Base-by-base conservation (phyloP, 2,329 filamentous ascomycete species). In the Neonectria faginata region DNA sequence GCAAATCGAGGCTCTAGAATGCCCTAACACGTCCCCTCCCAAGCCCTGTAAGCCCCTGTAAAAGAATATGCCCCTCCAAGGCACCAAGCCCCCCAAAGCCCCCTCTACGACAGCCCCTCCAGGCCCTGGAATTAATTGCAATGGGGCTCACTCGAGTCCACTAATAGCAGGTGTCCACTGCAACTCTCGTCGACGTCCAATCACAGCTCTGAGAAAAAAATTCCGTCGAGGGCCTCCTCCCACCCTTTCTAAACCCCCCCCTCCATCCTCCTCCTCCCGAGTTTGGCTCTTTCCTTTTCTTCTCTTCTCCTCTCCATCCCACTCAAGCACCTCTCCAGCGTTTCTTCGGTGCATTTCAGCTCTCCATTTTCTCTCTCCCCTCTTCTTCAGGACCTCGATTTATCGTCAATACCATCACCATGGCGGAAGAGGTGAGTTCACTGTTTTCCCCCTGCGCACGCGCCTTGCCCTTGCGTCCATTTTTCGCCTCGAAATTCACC, bases 341-440 rank as follows among this genome's bases (percentile, higher is more conserved):
- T 69, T 69, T 75, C 71, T 66, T 57, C 61, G 59, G 62, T 66
- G 61, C 67, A 57, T 59, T 61, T 52, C 63, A 59, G 47, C 60
- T 54, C 61, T 59, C 62, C 57, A 71, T 62, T 64, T 61, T 67
- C 68, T 72, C 69, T 71, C 67, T 69, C 68, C 74, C 71, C 67
- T 73, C 70, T 68, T 68, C 62, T 63, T 68, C 67, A 72, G 70
- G 71, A 77, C 67, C 66, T 74, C 73, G 70, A 69, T 70, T 76
- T 76, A 74, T 77, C 75, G 78, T 75, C 73, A 76, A 82, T 80
- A 79, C 78, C 78, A 78, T 83, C 85, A 87, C 80, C 76, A 89
- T 89, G 86, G 79, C 86, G 75, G 85, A 87, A 70, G 85, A 86
- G 78, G 85, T 87, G 82, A 83, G 85, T 80, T 67, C 25, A 50